Conservation (phyloP, 1,284 basidiomycete genomes). For the Tilletia indica region DNA sequence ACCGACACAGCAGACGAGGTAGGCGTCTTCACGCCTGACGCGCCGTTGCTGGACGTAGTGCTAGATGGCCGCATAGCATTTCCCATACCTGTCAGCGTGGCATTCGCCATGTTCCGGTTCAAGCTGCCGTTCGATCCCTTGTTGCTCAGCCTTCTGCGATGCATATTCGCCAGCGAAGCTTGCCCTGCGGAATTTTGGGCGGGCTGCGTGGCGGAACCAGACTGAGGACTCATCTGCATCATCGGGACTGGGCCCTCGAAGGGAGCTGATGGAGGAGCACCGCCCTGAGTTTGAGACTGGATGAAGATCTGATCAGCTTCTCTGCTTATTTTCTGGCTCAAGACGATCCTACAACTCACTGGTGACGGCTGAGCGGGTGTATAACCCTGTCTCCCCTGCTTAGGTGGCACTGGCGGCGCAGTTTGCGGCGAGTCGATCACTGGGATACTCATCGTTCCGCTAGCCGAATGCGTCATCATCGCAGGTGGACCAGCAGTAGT, state of each 20-base stretch:
- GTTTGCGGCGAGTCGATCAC: slow-evolving; percentile 2
- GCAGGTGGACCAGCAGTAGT: background rate
- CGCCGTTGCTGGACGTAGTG: slow-evolving; percentile 1
- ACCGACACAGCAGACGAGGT: background rate
- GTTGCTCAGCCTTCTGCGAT: background rate
- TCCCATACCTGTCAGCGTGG: background rate
- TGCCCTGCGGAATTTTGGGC: background rate
- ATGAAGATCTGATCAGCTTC: too few species aligned
- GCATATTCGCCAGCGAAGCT: background rate
- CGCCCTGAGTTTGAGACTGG: background rate
- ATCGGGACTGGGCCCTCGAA: slow-evolving; percentile 7
- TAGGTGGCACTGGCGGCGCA: background rate
- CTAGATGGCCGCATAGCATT: slow-evolving; percentile 1
- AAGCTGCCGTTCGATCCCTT: slow-evolving; percentile 14
- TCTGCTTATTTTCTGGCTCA: too few species aligned
- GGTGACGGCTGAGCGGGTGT: background rate
- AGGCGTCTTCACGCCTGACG: background rate
- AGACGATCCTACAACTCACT: background rate
- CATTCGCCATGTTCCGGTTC: background rate
- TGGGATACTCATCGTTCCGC: background rate
- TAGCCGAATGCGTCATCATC: slow-evolving; percentile 13
- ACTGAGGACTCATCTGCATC: slow-evolving; percentile 11
- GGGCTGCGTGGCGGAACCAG: background rate
- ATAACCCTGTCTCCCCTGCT: background rate
- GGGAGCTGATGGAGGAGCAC: background rate